Base-by-base conservation (phyloP, 257 asterid genomes). In the Asclepias syriaca region DNA sequence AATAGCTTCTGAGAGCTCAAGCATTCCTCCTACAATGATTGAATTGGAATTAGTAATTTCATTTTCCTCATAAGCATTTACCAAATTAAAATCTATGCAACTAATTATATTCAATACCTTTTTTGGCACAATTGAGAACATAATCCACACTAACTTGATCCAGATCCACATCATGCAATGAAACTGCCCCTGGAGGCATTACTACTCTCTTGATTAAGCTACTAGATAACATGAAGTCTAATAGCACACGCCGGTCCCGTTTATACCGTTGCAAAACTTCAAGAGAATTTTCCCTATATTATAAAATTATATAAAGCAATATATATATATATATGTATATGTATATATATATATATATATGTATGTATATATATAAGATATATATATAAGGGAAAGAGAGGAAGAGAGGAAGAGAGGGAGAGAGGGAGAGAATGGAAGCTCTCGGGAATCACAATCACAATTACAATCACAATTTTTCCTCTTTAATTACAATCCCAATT, bases 181-280 rank as follows among this genome's bases (percentile, higher is more conserved):
- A 84, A 79, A 91, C 95, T 3, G 98, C 99, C 50, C 99, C 99
- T 0, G 99, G 98, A 65, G 99, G 99, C 99, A 94, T 85, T 71
- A 88, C 88, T 72, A 94, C 99, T 83, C 86, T 94, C 89, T 92
- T 89, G 76, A 94, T 81, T 77, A 89, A 81, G 85, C 91, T 91
- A 72, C 99, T 96, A 50, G 98, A 85, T 53, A 94, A 87, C 68
- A 94, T 80, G 81, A 91, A 94, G 83, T 88, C 89, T 51, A 94
- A 78, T 45, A 94, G 90, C 12, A 88, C 85, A 8, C 96, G 87
- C 74, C 99, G 84, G 76, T 94, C 99, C 66, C 98, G 85, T 51
- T 98, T 87, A 73, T 84, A 94, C 67, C 98, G 86, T 83, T 94
- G 99, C 83, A 91, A 75, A 40, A 89, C 87, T 71, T 89, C 96